phyloP scores from a whole-genome alignment of 305 asterid genomes.

The Fraxinus xanthoxyloides region DNA sequence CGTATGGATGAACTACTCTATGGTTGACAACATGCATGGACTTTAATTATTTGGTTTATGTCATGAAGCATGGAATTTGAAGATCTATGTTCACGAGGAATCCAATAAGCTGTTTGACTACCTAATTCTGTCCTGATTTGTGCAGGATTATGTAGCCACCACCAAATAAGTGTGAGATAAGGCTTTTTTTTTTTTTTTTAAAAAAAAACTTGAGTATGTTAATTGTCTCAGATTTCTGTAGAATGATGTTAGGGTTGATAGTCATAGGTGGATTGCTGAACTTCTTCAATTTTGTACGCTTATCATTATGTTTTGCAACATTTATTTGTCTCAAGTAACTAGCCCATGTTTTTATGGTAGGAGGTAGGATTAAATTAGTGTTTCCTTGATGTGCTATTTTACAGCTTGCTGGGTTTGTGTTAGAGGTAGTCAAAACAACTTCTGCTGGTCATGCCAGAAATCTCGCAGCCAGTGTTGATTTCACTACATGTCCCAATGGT shows the following conservation, averaged over 20 bases:
- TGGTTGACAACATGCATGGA: not conserved
- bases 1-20: not conserved
- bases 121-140: not conserved
- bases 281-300: constrained; percentile 1
- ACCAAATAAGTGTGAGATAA: not conserved
- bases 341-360: constrained; percentile 11
- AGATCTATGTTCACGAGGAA: not conserved
- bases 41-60: not conserved
- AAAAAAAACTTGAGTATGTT: not conserved
- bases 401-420: constrained; percentile 90
- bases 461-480: constrained; percentile 79
- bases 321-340: not conserved
- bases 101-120: not conserved
- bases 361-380: constrained; percentile 16
- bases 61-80: not conserved
- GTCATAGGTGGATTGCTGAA: not conserved
- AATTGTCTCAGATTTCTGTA: not conserved
- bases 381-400: constrained; percentile 22
- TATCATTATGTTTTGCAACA: not conserved
- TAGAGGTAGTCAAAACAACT: constrained; percentile 85
- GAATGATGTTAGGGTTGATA: not conserved
- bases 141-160: not conserved
- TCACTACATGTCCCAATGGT: constrained; percentile 88
- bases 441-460: constrained; percentile 95
- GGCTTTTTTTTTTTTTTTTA: not conserved